These are phyloP conservation scores for Neurospora sp. DNA, from an alignment of 495 filamentous ascomycete species.

Conservation along the genomic window DNA sequence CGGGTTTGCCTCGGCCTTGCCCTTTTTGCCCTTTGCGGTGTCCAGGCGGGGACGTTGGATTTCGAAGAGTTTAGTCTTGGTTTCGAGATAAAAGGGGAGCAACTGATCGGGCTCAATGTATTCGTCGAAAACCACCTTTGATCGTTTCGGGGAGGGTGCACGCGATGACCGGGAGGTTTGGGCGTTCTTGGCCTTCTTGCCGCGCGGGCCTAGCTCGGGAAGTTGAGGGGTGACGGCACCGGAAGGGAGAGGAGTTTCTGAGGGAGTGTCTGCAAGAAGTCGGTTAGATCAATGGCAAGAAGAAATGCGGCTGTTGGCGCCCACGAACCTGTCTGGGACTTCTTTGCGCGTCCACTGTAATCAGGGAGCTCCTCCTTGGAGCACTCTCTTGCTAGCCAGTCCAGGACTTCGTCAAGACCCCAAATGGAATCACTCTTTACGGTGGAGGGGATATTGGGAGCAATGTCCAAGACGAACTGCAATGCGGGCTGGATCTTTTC, in stretches of 20 bases:
- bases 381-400: constrained; percentile 74
- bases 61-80: constrained; percentile 61
- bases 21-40: constrained; percentile 36
- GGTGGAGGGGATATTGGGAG: constrained; percentile 37
- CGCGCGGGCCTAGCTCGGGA: constrained; percentile 22
- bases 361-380: constrained; percentile 56
- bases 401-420: constrained; percentile 77
- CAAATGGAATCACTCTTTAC: constrained; percentile 57
- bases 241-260: constrained; percentile 35
- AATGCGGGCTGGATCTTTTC: constrained; percentile 54
- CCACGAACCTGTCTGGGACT: constrained; percentile 24
- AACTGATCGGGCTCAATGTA: constrained; percentile 65
- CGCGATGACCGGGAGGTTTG: constrained; percentile 11
- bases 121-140: constrained; percentile 37
- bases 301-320: neutral
- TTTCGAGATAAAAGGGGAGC: constrained; percentile 61
- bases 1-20: constrained; percentile 11
- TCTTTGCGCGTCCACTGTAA: constrained; percentile 45
- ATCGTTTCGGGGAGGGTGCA: constrained; percentile 22
- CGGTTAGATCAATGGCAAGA: neutral
- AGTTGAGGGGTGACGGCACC: constrained; percentile 38
- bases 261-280: constrained; percentile 29
- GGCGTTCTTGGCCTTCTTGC: constrained; percentile 24
- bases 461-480: constrained; percentile 51
- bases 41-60: constrained; percentile 51